A percentile compares a stretch with the other conserved stretches of the same genome.
Conservation (phyloP, 148 eudicot species). For the Chenopodium album region DNA sequence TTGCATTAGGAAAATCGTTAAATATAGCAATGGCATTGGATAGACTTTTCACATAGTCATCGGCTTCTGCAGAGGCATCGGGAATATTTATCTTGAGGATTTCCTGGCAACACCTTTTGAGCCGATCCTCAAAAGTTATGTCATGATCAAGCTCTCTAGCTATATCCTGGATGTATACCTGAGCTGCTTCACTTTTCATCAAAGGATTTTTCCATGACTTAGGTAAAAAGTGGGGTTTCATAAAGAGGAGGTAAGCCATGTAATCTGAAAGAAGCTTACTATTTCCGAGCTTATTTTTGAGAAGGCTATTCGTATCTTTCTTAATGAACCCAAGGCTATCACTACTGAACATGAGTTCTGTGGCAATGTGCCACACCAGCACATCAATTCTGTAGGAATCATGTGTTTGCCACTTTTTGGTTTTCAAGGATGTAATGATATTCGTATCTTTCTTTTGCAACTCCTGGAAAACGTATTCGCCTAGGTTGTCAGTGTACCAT, state of each 20-base stretch:
- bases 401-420: background rate
- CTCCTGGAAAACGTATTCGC: background rate
- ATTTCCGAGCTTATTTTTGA: too few relatives aligned
- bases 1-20: background rate
- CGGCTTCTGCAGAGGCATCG: too few relatives aligned
- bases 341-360: background rate
- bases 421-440: background rate
- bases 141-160: background rate
- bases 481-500: background rate
- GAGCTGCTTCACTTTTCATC: background rate
- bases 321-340: too few relatives aligned
- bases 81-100: background rate
- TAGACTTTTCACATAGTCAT: background rate
- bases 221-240: too few relatives aligned
- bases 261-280: slow-evolving; percentile 9
- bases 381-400: background rate
- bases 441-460: background rate
- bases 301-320: too few relatives aligned
- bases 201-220: background rate
- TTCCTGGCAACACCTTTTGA: background rate
- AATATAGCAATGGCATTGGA: background rate
- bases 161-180: background rate
- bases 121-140: background rate
- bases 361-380: background rate
- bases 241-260: slow-evolving; percentile 9